Percentiles rank a stretch among this genome's conserved stretches.
Evolutionary conservation across 1,284 basidiomycete genomes (phyloP).

Genomic region (Phylloporus sp.): DNA sequence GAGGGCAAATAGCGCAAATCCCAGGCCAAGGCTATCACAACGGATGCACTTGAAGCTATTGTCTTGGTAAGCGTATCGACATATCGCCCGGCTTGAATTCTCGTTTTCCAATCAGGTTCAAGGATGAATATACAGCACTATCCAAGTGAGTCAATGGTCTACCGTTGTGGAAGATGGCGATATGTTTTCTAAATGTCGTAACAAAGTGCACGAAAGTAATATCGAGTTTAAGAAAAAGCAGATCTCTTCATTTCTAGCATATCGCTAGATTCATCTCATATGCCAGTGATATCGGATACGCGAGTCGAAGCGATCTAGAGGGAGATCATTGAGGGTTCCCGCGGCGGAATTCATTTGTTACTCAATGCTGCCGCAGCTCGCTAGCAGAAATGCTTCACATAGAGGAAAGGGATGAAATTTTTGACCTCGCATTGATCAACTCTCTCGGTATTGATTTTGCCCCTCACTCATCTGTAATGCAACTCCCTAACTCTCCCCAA

Average conservation of each 20-base stretch:
- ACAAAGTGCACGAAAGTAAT: constrained; percentile 63
- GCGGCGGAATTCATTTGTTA: constrained; percentile 67
- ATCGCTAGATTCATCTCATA: background rate
- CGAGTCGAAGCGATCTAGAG: constrained; percentile 82
- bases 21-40: too few relatives aligned
- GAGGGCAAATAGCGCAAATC: too few relatives aligned
- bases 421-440: constrained; percentile 80
- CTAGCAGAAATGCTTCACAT: constrained; percentile 57
- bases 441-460: constrained; percentile 79
- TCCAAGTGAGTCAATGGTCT: constrained; percentile 83
- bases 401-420: constrained; percentile 83
- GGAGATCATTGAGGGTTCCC: constrained; percentile 83
- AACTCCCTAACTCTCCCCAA: too few relatives aligned
- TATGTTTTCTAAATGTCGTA: constrained; percentile 67
- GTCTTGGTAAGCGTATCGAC: too few relatives aligned
- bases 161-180: constrained; percentile 93
- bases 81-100: too few relatives aligned
- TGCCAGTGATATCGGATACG: constrained; percentile 58
- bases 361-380: constrained; percentile 43
- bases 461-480: too few relatives aligned
- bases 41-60: too few relatives aligned
- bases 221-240: constrained; percentile 51
- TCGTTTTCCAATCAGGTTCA: too few relatives aligned
- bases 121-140: too few relatives aligned
- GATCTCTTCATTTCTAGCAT: constrained; percentile 10